phyloP scores from a whole-genome alignment of 371 early-diverging fungal genomes.

The Choanephora cucurbitarum region DNA sequence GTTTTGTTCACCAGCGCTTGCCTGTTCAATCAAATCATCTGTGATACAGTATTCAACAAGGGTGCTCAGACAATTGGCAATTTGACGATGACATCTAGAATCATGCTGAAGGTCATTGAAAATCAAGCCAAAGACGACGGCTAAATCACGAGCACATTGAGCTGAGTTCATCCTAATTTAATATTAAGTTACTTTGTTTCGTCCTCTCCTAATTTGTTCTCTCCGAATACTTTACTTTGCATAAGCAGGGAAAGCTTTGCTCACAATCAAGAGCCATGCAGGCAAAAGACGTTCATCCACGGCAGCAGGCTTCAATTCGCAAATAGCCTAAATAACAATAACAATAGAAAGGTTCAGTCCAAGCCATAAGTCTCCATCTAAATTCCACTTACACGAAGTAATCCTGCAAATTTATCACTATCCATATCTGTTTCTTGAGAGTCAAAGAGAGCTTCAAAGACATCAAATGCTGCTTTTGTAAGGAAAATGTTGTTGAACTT shows the following conservation, averaged over 20 bases:
- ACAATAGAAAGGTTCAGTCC: background rate
- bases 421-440: constrained; percentile 57
- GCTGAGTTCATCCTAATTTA: constrained; percentile 41
- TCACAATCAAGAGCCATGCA: constrained; percentile 85
- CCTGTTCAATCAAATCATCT: constrained; percentile 63
- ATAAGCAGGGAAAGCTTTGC: constrained; percentile 70
- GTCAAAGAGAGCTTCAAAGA: constrained; percentile 69
- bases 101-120: constrained; percentile 78
- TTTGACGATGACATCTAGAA: constrained; percentile 50
- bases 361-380: no score
- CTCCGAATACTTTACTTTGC: no score
- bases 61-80: constrained; percentile 69
- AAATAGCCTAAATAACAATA: constrained; percentile 56
- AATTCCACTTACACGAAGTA: constrained; percentile 44
- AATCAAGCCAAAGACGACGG: constrained; percentile 69
- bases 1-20: constrained; percentile 39
- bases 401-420: constrained; percentile 56
- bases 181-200: background rate
- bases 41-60: constrained; percentile 73
- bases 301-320: constrained; percentile 81
- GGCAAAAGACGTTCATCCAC: constrained; percentile 81
- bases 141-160: constrained; percentile 57
- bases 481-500: constrained; percentile 82
- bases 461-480: constrained; percentile 83
- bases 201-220: no score